Conservation (phyloP, 805 yeast genomes). For the Hanseniaspora lindneri region DNA sequence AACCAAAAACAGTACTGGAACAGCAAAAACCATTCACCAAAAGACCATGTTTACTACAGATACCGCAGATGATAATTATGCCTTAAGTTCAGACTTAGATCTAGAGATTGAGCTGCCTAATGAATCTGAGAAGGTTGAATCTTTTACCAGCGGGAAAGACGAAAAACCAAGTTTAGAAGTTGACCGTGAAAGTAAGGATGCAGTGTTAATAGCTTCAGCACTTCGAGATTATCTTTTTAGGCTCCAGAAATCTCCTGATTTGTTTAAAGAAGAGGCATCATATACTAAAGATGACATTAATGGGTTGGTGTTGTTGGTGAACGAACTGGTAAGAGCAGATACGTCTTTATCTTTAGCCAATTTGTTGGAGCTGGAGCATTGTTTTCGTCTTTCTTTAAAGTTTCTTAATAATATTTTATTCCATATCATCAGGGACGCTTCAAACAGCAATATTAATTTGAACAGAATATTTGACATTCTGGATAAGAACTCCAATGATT, state of each 20-base stretch:
- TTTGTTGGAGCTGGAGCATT: slow-evolving; percentile 1
- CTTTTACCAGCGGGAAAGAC: too few relatives aligned
- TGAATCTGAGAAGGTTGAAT: neutral
- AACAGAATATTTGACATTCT: slow-evolving; percentile 1
- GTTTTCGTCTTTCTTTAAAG: neutral
- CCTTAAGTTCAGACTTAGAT: neutral
- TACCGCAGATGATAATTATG: too few relatives aligned
- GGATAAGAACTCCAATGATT: neutral
- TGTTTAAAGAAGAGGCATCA: neutral
- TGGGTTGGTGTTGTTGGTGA: neutral
- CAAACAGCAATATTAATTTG: neutral
- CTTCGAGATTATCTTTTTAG: neutral
- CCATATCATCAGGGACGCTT: neutral
- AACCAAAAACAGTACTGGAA: too few relatives aligned
- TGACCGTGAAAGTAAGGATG: neutral
- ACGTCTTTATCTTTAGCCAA: neutral
- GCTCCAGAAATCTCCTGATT: neutral
- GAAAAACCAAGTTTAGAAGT: neutral
- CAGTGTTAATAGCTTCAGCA: neutral
- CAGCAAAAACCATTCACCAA: too few relatives aligned
- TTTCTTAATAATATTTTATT: slow-evolving; percentile 5
- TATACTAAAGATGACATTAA: neutral
- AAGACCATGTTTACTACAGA: too few relatives aligned
- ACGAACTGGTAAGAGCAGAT: neutral
- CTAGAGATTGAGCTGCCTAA: neutral